A percentile compares a stretch with the other conserved stretches of the same genome.
Evolutionary conservation across 192 early-diverging fungal species (phyloP).

Genomic region (Entomortierella parvispora): DNA sequence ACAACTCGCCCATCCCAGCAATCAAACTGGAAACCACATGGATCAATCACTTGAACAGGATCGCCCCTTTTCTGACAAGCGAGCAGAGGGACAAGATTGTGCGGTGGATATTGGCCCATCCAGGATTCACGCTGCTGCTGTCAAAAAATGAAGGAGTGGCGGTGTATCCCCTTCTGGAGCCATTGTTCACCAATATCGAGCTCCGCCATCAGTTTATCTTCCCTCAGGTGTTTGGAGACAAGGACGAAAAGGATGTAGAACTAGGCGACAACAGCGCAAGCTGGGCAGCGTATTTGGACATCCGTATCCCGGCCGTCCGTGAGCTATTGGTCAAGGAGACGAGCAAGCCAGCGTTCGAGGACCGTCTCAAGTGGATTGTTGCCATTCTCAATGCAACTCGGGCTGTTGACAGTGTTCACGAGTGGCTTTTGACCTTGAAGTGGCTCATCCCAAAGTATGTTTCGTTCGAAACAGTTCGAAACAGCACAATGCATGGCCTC

Average conservation of each 20-base stretch:
- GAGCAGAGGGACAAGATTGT: slow-evolving; percentile 24
- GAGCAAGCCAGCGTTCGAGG: slow-evolving; percentile 38
- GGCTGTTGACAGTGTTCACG: slow-evolving; percentile 1
- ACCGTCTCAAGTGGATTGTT: slow-evolving; percentile 40
- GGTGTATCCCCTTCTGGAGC: slow-evolving; percentile 7
- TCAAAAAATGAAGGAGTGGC: background rate
- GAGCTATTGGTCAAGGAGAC: slow-evolving; percentile 32
- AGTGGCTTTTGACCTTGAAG: slow-evolving; percentile 40
- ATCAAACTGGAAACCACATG: slow-evolving; percentile 16
- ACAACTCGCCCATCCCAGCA: background rate
- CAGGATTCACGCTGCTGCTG: slow-evolving; percentile 23
- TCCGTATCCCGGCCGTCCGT: slow-evolving; percentile 34
- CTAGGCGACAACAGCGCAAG: slow-evolving; percentile 14
- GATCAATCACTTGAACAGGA: slow-evolving; percentile 22
- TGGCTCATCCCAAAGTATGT: slow-evolving; percentile 49
- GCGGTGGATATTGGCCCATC: slow-evolving; percentile 6
- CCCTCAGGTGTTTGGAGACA: slow-evolving; percentile 31
- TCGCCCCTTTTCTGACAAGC: slow-evolving; percentile 9
- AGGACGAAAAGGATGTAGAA: slow-evolving; percentile 19
- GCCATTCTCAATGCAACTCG: slow-evolving; percentile 35
- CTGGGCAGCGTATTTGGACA: slow-evolving; percentile 39
- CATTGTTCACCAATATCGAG: slow-evolving; percentile 23
- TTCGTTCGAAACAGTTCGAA: no score
- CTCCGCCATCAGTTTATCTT: slow-evolving; percentile 28
- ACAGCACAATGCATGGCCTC: background rate